Percentiles rank a stretch among this genome's conserved stretches.
These are phyloP conservation scores for Raffaelea arxii DNA, from an alignment of 2,329 filamentous ascomycete species.

Conservation along the genomic window DNA sequence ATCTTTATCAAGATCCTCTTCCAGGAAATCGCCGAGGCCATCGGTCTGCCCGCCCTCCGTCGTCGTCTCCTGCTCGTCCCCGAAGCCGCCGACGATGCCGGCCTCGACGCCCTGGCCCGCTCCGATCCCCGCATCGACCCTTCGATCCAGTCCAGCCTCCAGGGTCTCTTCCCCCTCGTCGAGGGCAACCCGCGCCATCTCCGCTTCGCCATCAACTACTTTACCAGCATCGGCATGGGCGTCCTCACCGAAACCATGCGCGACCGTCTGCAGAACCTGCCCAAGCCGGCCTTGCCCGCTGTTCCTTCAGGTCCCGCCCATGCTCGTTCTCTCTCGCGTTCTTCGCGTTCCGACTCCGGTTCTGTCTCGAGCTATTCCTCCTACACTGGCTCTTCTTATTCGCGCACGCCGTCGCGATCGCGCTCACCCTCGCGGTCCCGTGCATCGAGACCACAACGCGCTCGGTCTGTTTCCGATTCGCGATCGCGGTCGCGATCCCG, in stretches of 20 bases:
- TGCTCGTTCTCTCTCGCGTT: no score
- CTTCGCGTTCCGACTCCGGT: conserved; percentile 54
- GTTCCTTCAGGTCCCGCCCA: no score
- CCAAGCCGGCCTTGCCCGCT: conserved; percentile 70
- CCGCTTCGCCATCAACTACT: conserved; percentile 98
- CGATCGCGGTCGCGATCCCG: conserved; percentile 19
- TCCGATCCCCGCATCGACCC: neutral
- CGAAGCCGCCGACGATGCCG: conserved; percentile 44
- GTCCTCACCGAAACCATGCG: conserved; percentile 91
- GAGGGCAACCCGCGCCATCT: conserved; percentile 77
- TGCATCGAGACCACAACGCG: no score
- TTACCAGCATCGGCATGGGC: conserved; percentile 96
- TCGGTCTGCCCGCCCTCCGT: conserved; percentile 73
- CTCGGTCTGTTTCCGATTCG: conserved; percentile 4
- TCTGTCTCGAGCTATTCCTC: conserved; percentile 73
- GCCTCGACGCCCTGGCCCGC: neutral
- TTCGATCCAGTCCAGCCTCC: conserved; percentile 56
- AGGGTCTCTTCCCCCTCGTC: conserved; percentile 71
- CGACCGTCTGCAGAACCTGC: conserved; percentile 79
- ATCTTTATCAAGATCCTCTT: conserved; percentile 99
- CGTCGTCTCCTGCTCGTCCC: conserved; percentile 58
- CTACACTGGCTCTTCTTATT: conserved; percentile 55
- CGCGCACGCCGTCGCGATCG: conserved; percentile 22
- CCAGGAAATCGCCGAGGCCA: conserved; percentile 78
- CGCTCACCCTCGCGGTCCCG: conserved; percentile 23